Conservation (phyloP, 2,329 filamentous ascomycete species). For the Aspergillus novoparasiticus region DNA sequence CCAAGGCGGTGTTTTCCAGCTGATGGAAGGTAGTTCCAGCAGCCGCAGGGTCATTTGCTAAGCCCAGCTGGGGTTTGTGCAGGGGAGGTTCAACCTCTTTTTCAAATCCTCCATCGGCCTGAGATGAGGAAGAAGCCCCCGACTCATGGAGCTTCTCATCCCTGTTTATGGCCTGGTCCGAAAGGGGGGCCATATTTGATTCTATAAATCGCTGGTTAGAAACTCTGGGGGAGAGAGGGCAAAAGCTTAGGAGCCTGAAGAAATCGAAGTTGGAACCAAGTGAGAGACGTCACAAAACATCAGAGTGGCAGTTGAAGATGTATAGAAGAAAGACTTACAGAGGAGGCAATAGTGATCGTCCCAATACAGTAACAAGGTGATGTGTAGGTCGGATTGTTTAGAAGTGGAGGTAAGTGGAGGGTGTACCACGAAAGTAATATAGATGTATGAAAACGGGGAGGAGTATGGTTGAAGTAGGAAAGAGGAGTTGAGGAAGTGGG, state of each 20-base stretch:
- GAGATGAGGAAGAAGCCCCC: constrained; percentile 36
- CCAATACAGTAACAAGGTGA: not conserved
- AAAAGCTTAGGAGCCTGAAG: not conserved
- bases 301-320: not conserved
- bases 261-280: not conserved
- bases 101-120: constrained; percentile 31
- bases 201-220: not conserved
- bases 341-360: not conserved
- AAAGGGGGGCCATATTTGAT: constrained; percentile 23
- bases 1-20: constrained; percentile 27
- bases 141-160: constrained; percentile 33
- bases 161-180: constrained; percentile 20
- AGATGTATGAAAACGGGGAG: constrained; percentile 2
- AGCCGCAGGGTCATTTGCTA: constrained; percentile 15
- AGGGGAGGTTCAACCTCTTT: constrained; percentile 5
- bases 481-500: constrained; percentile 5
- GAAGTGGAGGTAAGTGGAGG: not conserved
- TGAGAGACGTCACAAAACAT: no score
- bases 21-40: constrained; percentile 26
- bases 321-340: not conserved
- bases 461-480: not conserved
- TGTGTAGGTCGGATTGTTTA: not conserved
- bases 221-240: not conserved
- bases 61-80: constrained; percentile 16
- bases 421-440: constrained; percentile 3